Conservation (phyloP, 73 alveolate genomes). For the Paramecium tetraurelia region DNA sequence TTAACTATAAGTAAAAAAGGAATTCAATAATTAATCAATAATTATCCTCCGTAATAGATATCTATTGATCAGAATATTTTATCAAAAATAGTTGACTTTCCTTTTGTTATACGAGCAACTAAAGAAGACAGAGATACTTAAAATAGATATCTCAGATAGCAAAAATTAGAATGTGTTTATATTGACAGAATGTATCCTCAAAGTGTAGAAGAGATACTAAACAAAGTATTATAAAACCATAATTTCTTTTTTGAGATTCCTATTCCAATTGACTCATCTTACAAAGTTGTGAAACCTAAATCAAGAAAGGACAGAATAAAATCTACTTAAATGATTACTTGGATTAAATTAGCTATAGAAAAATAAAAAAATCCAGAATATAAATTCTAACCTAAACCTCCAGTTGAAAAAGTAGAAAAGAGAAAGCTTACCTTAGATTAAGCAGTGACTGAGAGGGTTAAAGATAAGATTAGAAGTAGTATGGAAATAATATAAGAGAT, state of each 20-base stretch:
- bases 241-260: slow-evolving; percentile 17
- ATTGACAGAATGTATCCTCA: not conserved
- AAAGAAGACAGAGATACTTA: not conserved
- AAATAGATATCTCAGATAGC: not conserved
- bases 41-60: not conserved
- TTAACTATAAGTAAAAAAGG: not conserved
- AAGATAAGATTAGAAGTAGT: not conserved
- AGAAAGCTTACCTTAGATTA: not conserved
- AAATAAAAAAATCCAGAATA: not conserved
- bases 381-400: not conserved
- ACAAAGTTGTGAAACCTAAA: not conserved
- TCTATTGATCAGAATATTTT: not conserved
- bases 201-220: not conserved
- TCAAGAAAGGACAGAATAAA: slow-evolving; percentile 1
- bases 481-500: not conserved
- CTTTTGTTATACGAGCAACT: not conserved
- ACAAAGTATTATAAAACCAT: not conserved
- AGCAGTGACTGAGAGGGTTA: not conserved
- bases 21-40: not conserved
- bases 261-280: not conserved
- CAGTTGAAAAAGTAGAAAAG: not conserved
- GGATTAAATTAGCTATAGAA: not conserved
- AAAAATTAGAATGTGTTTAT: not conserved
- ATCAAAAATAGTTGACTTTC: slow-evolving; percentile 7
- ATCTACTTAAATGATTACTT: slow-evolving; percentile 18